These are phyloP conservation scores for Fusarium palustre DNA, from an alignment of 2,329 filamentous ascomycete species.

Conservation along the genomic window DNA sequence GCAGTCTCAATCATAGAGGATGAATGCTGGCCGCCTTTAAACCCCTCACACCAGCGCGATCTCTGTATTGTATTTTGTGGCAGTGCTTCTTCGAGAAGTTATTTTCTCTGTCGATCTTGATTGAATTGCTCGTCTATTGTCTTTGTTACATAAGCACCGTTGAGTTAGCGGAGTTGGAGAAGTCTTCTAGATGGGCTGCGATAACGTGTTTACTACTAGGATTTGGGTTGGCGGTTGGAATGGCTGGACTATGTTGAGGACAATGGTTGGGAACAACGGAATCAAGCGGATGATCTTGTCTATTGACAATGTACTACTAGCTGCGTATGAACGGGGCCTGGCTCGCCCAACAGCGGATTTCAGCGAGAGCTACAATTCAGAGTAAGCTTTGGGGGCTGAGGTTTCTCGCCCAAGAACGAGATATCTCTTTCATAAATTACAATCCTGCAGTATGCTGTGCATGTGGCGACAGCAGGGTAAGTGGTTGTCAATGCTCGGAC, in stretches of 20 bases:
- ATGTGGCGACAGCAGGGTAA: background rate
- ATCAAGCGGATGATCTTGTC: conserved; percentile 8
- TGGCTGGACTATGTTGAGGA: conserved; percentile 8
- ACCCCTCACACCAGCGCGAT: conserved; percentile 8
- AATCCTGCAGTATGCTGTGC: conserved; percentile 31
- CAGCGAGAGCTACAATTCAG: conserved; percentile 39
- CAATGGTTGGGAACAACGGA: conserved; percentile 15
- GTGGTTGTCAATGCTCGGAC: background rate
- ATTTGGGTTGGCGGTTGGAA: conserved; percentile 21
- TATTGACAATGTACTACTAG: conserved; percentile 40
- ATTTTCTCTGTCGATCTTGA: conserved; percentile 28
- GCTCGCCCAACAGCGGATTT: conserved; percentile 34
- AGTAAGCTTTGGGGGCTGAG: conserved; percentile 32
- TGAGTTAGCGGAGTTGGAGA: conserved; percentile 36
- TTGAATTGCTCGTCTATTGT: conserved; percentile 27
- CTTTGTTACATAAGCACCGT: conserved; percentile 31
- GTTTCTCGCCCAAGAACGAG: conserved; percentile 25
- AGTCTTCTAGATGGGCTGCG: conserved; percentile 28
- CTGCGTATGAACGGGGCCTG: conserved; percentile 24
- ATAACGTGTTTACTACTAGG: conserved; percentile 41
- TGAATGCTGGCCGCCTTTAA: background rate
- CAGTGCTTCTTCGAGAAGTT: conserved; percentile 19
- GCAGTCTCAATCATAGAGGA: conserved; percentile 39
- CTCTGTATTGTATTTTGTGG: conserved; percentile 45
- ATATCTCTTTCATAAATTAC: conserved; percentile 5